Base-by-base conservation (phyloP, 1,284 basidiomycete species). In the Ustilago trichophora region DNA sequence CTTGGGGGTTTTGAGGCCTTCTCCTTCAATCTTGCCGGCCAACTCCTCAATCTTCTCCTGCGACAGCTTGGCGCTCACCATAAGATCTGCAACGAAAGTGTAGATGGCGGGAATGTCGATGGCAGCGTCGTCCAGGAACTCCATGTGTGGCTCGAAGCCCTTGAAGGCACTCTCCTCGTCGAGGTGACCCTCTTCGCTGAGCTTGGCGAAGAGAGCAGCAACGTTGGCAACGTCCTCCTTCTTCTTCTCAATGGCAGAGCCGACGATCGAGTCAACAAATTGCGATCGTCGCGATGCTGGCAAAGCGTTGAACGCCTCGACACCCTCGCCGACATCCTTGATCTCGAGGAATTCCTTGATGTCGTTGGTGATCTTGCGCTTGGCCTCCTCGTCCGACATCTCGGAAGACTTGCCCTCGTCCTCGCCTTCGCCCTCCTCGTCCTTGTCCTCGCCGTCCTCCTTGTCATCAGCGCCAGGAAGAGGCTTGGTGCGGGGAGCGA, bases 61-160 rank as follows among this genome's bases (percentile, higher is more conserved):
- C 19, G 70, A 57, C 50, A 78, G 33, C 36, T 67, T 62, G 18
- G 62, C 53, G 35, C 52, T 40, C 37, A 76, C 70, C 38, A 80
- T 44, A 22, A 80, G 62, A 40, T 74, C 85, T 9, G 88, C 91
- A 80, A 93, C 88, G 47, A 89, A 86, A 59, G 86, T 83, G 83
- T 90, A 89, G 0, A 92, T 93, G 78, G 90, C 89, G 4, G 93
- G 93, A 58, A 90, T 91, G 81, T 97, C 93, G 75, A 93, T 89
- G 16, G 88, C 87, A 53, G 92, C 87, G 78, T 96, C 93, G 76
- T 93, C 91, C 70, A 96, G 85, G 60, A 89, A 83, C 80, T 91
- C 89, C 51, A 90, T 87, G 49, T 88, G 85, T 2, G 85, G 84
- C 54, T 82, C 82, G 82, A 93, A 76, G 90, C 85, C 60, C 87